Evolutionary conservation across 2,329 filamentous ascomycete species (phyloP).

Genomic region (Cladosporium sp.): DNA sequence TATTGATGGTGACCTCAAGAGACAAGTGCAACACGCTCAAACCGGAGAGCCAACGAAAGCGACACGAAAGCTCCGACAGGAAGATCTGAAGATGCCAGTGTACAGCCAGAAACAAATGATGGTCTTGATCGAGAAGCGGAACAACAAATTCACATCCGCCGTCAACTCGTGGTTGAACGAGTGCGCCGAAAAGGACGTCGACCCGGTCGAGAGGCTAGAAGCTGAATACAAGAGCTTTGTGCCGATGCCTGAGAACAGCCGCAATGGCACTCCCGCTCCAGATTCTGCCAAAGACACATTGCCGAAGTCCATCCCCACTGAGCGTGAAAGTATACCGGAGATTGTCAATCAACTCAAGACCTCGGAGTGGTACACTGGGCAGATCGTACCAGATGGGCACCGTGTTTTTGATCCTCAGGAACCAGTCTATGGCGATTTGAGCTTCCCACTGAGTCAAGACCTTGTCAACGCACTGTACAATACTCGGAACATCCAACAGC

Average conservation of each 20-base stretch:
- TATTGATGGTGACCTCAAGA: constrained; percentile 84
- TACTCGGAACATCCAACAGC: constrained; percentile 76
- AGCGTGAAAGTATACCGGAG: constrained; percentile 76
- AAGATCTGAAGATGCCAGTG: constrained; percentile 86
- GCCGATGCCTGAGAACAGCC: constrained; percentile 57
- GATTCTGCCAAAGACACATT: constrained; percentile 46
- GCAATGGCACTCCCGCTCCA: constrained; percentile 43
- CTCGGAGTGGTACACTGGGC: constrained; percentile 83
- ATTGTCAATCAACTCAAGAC: constrained; percentile 83
- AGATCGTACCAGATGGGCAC: constrained; percentile 92
- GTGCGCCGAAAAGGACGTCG: constrained; percentile 63
- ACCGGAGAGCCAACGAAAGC: constrained; percentile 71
- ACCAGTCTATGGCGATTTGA: constrained; percentile 76
- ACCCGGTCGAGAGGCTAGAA: constrained; percentile 68
- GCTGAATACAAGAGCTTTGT: constrained; percentile 61
- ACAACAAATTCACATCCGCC: constrained; percentile 76
- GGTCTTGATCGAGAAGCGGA: constrained; percentile 83
- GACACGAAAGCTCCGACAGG: constrained; percentile 67
- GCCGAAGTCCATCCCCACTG: constrained; percentile 72
- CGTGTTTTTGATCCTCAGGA: constrained; percentile 85
- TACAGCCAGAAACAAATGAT: constrained; percentile 93
- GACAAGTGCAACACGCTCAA: constrained; percentile 70
- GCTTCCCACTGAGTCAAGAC: constrained; percentile 83
- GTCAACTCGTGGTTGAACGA: constrained; percentile 74
- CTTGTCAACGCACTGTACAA: constrained; percentile 97